phyloP scores from a whole-genome alignment of 306 rosid species.

The Prosopis cineraria region DNA sequence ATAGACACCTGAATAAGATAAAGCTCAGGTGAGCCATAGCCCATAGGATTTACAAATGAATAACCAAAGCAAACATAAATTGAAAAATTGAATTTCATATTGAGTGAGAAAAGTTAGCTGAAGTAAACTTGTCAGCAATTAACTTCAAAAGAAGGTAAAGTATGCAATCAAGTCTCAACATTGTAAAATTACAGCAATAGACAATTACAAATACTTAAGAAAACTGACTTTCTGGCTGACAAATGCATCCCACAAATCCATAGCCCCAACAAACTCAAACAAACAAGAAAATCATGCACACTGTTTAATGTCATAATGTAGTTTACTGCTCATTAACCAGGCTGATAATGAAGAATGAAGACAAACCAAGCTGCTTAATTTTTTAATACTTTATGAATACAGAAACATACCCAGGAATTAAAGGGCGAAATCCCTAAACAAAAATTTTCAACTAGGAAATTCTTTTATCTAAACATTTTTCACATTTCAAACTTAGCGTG shows the following conservation, averaged over 20 bases:
- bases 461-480: background rate
- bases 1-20: slow-evolving; percentile 75
- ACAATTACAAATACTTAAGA: slow-evolving; percentile 17
- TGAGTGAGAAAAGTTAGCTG: slow-evolving; percentile 24
- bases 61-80: background rate
- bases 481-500: background rate
- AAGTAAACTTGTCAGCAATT: slow-evolving; percentile 13
- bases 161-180: slow-evolving; percentile 20
- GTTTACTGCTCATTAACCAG: background rate
- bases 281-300: slow-evolving; percentile 17
- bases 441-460: slow-evolving; percentile 2
- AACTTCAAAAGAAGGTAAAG: background rate
- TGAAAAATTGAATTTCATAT: slow-evolving; percentile 8
- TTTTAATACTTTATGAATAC: slow-evolving; percentile 19
- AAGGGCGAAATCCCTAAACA: background rate
- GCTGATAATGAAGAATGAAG: too few relatives aligned
- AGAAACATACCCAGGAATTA: background rate
- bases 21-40: slow-evolving; percentile 29
- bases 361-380: slow-evolving; percentile 25
- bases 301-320: background rate
- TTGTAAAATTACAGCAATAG: slow-evolving; percentile 4
- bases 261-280: slow-evolving; percentile 16
- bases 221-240: background rate
- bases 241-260: slow-evolving; percentile 9
- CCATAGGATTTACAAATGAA: slow-evolving; percentile 1